These are phyloP conservation scores for Neopestalotiopsis sp. DNA, from an alignment of 2,329 filamentous ascomycete genomes.

Conservation along the genomic window DNA sequence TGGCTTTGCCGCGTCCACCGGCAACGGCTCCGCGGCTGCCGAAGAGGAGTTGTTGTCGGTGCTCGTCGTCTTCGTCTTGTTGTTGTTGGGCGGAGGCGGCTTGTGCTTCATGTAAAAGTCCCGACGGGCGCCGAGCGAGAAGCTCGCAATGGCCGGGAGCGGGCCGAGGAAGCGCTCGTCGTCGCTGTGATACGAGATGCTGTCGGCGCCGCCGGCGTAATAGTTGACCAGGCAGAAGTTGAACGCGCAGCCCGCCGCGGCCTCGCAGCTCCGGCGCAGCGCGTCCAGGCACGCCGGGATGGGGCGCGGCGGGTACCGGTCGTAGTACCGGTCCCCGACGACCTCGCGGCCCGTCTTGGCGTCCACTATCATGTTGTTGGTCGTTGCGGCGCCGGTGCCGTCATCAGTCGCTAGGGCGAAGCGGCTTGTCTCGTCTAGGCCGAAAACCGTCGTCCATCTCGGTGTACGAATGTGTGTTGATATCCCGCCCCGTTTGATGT, in stretches of 20 bases:
- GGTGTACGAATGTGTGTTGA: conserved; percentile 67
- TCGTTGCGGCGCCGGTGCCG: conserved; percentile 47
- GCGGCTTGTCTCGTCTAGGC: conserved; percentile 64
- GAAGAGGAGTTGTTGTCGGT: too few species aligned
- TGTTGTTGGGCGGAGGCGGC: conserved; percentile 40
- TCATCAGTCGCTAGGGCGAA: conserved; percentile 48
- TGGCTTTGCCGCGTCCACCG: conserved; percentile 38
- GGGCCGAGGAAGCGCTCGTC: conserved; percentile 78
- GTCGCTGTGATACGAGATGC: conserved; percentile 81
- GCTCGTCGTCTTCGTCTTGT: background rate
- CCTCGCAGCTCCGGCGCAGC: conserved; percentile 68
- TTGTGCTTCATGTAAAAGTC: conserved; percentile 86
- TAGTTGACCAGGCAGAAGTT: conserved; percentile 87
- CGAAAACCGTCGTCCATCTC: conserved; percentile 66
- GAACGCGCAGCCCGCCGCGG: conserved; percentile 69
- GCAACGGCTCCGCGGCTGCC: background rate
- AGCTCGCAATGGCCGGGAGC: conserved; percentile 75
- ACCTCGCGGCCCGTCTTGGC: conserved; percentile 28
- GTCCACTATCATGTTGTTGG: conserved; percentile 40
- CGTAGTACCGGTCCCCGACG: conserved; percentile 57
- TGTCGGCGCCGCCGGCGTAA: conserved; percentile 78
- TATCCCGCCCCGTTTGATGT: conserved; percentile 68
- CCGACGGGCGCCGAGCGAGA: conserved; percentile 73
- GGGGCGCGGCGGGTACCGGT: conserved; percentile 66
- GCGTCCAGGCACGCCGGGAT: conserved; percentile 73